Base-by-base conservation (phyloP, 768 basidiomycete genomes). In the Rhodotorula diobovata region DNA sequence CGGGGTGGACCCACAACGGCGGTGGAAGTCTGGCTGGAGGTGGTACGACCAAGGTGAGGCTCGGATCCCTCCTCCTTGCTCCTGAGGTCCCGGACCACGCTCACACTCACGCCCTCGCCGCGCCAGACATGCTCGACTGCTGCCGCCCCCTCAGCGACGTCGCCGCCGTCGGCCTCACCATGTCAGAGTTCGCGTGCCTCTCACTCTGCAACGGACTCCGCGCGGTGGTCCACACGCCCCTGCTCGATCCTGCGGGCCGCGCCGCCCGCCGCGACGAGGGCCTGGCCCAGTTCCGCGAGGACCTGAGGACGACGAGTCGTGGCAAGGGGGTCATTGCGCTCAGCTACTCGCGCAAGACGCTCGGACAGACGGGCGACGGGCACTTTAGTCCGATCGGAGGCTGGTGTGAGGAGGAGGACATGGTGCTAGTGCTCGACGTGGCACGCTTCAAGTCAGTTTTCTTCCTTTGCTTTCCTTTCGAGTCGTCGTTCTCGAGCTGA, bases 161-260 rank as follows among this genome's bases (percentile, higher is more conserved):
- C 63, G 70, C 68, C 28, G 15, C 54, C 12, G 66, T 63, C 51
- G 77, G 77, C 48, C 46, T 78, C 41, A 76, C 76, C 45, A 56
- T 78, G 6, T n/a, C 73, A 30, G 77, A 78, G 30, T 78, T 78
- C 63, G 58, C 66, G 39, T 78, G 77, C 51, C 70, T 78, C 57
- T 68, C 76, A 8, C 56, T 66, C 3, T 78, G 77, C 61, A 76
- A 76, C 62, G 73, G 76, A 1, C 61, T 78, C 8, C 28, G 34
- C 2, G 74, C 70, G 10, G 11, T 8, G 1, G 25, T 54, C 34
- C 35, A 41, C 35, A 41, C 53, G 23, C 62, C 69, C 1, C n/a
- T 61, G 12, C 41, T 61, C 7, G 48, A 37, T 46, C 60, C 41
- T 2, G 7, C 34, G 2, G n/a, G 34, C 18, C 23, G 25, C 25